These are phyloP conservation scores for Pterocarpus macrocarpus DNA, from an alignment of 306 rosid species.

Conservation along the genomic window DNA sequence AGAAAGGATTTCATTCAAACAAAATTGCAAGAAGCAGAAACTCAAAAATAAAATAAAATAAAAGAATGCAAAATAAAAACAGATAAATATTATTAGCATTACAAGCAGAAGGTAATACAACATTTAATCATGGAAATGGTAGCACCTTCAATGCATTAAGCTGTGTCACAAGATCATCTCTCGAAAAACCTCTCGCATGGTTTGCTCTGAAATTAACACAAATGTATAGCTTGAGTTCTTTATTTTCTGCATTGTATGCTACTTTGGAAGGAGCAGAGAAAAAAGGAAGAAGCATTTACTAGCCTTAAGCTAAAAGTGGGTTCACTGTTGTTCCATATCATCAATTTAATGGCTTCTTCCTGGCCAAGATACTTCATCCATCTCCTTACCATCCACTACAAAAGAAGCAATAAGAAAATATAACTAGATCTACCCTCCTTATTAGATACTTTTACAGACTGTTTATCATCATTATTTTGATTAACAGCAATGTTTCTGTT, in stretches of 20 bases:
- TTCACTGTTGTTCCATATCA: slow-evolving; percentile 87
- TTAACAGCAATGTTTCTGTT: slow-evolving; percentile 2
- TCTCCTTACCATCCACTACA: slow-evolving; percentile 92
- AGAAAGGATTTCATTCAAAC: slow-evolving; percentile 9
- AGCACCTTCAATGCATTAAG: slow-evolving; percentile 77
- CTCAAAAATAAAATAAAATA: background rate
- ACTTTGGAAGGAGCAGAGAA: slow-evolving; percentile 24
- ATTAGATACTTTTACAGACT: slow-evolving; percentile 2
- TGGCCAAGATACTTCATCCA: slow-evolving; percentile 86
- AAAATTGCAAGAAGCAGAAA: slow-evolving; percentile 26
- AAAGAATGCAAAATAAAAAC: background rate
- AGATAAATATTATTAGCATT: background rate
- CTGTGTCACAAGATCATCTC: slow-evolving; percentile 71
- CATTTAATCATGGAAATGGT: slow-evolving; percentile 25
- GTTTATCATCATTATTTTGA: background rate
- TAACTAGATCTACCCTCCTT: slow-evolving; percentile 21
- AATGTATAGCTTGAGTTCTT: slow-evolving; percentile 42
- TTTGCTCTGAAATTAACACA: slow-evolving; percentile 73
- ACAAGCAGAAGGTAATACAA: slow-evolving; percentile 36
- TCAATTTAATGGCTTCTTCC: slow-evolving; percentile 80
- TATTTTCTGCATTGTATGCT: slow-evolving; percentile 18
- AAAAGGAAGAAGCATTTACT: slow-evolving; percentile 40
- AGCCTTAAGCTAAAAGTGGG: slow-evolving; percentile 91
- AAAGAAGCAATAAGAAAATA: slow-evolving; percentile 37
- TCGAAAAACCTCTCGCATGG: slow-evolving; percentile 68